Conservation (phyloP, 2,329 filamentous ascomycete genomes). For the Xylaria sp. region DNA sequence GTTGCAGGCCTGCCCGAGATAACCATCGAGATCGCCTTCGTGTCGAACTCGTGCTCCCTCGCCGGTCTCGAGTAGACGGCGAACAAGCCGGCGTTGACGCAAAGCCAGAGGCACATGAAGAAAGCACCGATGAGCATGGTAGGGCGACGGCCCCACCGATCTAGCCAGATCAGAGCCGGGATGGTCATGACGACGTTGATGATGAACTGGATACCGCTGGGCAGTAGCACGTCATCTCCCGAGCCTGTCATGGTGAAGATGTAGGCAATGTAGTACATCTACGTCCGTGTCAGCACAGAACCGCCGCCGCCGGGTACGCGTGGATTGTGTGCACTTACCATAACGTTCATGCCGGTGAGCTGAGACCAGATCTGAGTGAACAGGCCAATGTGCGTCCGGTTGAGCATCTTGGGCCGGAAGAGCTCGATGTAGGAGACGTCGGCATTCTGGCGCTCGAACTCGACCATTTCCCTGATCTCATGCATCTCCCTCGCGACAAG, state of each 20-base stretch:
- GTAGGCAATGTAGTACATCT: slow-evolving; percentile 70
- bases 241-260: slow-evolving; percentile 74
- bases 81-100: slow-evolving; percentile 50
- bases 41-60: slow-evolving; percentile 39
- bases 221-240: slow-evolving; percentile 61
- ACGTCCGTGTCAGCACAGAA: background rate
- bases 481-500: slow-evolving; percentile 70
- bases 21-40: slow-evolving; percentile 48
- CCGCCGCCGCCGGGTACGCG: slow-evolving; percentile 26
- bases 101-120: slow-evolving; percentile 60
- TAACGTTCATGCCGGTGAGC: slow-evolving; percentile 76
- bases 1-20: slow-evolving; percentile 54
- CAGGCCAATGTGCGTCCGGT: slow-evolving; percentile 70
- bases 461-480: slow-evolving; percentile 73
- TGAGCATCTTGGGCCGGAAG: slow-evolving; percentile 73
- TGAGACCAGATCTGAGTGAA: slow-evolving; percentile 79
- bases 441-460: slow-evolving; percentile 71
- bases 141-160: slow-evolving; percentile 73
- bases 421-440: slow-evolving; percentile 74
- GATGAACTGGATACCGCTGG: slow-evolving; percentile 73
- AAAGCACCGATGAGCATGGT: slow-evolving; percentile 67
- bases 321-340: slow-evolving; percentile 49
- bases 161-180: slow-evolving; percentile 73
- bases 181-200: slow-evolving; percentile 82
- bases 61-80: slow-evolving; percentile 45